Evolutionary conservation across 768 basidiomycete species (phyloP).

Genomic region (Macrocybe gigantea): DNA sequence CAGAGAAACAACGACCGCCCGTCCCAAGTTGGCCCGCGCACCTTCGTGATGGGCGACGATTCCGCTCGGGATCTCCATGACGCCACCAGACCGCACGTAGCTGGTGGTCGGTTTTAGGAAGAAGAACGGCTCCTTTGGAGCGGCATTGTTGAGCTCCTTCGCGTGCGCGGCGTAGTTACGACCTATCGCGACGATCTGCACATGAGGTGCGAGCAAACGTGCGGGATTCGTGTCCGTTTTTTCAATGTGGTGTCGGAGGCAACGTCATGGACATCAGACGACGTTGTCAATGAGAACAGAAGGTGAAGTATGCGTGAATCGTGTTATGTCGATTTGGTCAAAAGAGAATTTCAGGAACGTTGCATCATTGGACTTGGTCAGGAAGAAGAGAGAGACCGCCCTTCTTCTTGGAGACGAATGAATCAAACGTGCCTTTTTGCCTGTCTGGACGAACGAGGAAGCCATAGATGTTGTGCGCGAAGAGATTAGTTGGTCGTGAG

Average conservation of each 20-base stretch:
- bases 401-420: background rate
- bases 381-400: background rate
- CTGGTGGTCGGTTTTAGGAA: conserved; percentile 96
- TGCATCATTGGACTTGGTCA: no score
- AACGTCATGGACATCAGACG: no score
- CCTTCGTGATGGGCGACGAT: conserved; percentile 91
- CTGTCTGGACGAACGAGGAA: conserved; percentile 28
- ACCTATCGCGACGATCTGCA: conserved; percentile 90
- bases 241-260: no score
- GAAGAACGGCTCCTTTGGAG: conserved; percentile 95
- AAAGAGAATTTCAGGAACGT: no score
- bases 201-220: background rate
- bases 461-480: conserved; percentile 7
- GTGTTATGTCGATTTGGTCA: no score
- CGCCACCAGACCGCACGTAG: conserved; percentile 72
- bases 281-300: no score
- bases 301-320: no score
- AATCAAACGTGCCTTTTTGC: conserved; percentile 27
- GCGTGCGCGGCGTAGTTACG: conserved; percentile 90
- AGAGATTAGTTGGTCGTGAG: background rate
- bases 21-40: conserved; percentile 18
- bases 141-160: conserved; percentile 84
- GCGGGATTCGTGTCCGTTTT: no score
- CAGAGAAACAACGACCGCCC: background rate
- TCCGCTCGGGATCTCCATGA: conserved; percentile 82